These are phyloP conservation scores for Ailanthus altissimus DNA, from an alignment of 345 rosid genomes.

Conservation along the genomic window DNA sequence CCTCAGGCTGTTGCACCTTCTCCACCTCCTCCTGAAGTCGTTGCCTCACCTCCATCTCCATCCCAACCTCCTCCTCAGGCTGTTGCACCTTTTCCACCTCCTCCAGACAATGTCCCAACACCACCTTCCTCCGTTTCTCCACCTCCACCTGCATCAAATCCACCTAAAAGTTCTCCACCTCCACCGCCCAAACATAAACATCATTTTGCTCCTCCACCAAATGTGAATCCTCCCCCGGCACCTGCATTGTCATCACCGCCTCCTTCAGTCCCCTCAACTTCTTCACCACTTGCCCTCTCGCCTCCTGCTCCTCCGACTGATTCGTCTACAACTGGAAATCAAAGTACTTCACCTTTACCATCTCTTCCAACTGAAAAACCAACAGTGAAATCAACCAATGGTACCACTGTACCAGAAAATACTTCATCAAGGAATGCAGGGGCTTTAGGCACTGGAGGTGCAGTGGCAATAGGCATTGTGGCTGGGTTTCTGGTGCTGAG, in stretches of 20 bases:
- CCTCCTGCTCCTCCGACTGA: slow-evolving; percentile 56
- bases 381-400: slow-evolving; percentile 59
- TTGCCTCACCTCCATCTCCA: slow-evolving; percentile 48
- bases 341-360: slow-evolving; percentile 56
- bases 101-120: slow-evolving; percentile 58
- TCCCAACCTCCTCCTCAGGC: slow-evolving; percentile 58
- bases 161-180: slow-evolving; percentile 41
- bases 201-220: slow-evolving; percentile 51
- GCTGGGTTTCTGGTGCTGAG: slow-evolving; percentile 64
- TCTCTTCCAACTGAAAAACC: slow-evolving; percentile 77
- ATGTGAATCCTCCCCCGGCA: slow-evolving; percentile 37
- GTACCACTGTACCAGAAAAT: slow-evolving; percentile 35
- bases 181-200: slow-evolving; percentile 37
- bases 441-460: slow-evolving; percentile 56
- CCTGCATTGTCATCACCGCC: slow-evolving; percentile 48
- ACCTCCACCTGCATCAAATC: slow-evolving; percentile 44
- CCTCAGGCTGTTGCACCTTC: slow-evolving; percentile 47
- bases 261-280: slow-evolving; percentile 52
- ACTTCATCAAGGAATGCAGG: slow-evolving; percentile 38
- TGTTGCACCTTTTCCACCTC: slow-evolving; percentile 50
- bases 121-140: too few species aligned
- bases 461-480: slow-evolving; percentile 60
- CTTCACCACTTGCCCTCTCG: slow-evolving; percentile 44
- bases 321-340: slow-evolving; percentile 39
- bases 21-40: slow-evolving; percentile 53